Percentiles rank a stretch among this genome's conserved stretches.
Conservation (phyloP, 331 rosid genomes). For the Spiraea crenata region DNA sequence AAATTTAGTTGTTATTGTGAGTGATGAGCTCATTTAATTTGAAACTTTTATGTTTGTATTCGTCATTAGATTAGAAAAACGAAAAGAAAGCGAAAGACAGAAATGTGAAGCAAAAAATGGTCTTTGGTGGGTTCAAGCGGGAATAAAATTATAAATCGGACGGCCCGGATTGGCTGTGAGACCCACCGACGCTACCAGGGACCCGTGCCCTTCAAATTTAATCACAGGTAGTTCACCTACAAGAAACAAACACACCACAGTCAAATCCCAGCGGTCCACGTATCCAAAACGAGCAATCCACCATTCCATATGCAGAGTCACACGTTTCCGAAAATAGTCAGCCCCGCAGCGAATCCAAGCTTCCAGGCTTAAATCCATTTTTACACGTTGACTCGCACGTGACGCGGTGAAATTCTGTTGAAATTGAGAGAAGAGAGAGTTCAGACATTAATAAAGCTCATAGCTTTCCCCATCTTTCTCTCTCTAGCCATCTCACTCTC, state of each 20-base stretch:
- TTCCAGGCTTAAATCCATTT: background rate
- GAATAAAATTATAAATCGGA: background rate
- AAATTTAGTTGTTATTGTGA: no score
- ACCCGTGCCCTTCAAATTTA: background rate
- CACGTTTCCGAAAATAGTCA: background rate
- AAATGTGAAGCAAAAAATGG: no score
- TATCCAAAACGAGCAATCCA: background rate
- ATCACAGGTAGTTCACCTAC: background rate
- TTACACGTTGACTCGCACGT: conserved; percentile 2
- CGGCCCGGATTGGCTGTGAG: conserved; percentile 10
- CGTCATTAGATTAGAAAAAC: background rate
- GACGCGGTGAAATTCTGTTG: background rate
- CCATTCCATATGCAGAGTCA: background rate
- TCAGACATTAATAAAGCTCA: background rate
- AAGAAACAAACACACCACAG: background rate
- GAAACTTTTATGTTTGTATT: no score
- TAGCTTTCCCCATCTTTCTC: background rate
- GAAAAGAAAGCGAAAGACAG: background rate
- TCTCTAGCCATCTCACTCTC: background rate
- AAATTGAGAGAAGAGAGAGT: background rate
- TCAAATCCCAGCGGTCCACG: background rate
- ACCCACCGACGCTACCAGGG: conserved; percentile 9
- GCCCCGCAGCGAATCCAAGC: background rate
- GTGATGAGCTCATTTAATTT: no score
- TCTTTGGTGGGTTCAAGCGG: background rate